Percentiles rank a stretch among this genome's conserved stretches.
phyloP scores from a whole-genome alignment of 2,329 filamentous ascomycete genomes.

The Cercospora sp. region DNA sequence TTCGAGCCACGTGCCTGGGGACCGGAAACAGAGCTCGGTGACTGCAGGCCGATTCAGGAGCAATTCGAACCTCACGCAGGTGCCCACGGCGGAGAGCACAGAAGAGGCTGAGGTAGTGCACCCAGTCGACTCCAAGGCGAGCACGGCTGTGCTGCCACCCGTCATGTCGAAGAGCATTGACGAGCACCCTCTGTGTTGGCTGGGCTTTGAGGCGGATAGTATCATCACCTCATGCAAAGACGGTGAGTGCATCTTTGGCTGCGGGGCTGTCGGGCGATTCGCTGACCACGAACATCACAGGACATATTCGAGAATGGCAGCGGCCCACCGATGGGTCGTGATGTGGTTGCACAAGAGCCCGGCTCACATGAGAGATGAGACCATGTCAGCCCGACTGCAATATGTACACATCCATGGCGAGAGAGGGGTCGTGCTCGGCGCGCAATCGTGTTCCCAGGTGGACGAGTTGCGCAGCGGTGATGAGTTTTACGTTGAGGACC shows the following conservation, averaged over 20 bases:
- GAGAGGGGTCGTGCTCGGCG: neutral
- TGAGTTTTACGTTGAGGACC: neutral
- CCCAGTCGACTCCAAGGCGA: slow-evolving; percentile 78
- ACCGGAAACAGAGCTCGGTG: slow-evolving; percentile 41
- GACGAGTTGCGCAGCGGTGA: neutral
- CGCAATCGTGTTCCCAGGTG: neutral
- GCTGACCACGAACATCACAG: slow-evolving; percentile 45
- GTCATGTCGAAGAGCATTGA: slow-evolving; percentile 86
- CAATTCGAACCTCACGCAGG: slow-evolving; percentile 64
- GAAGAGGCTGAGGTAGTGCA: slow-evolving; percentile 68
- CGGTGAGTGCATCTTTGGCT: slow-evolving; percentile 59
- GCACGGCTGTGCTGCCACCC: slow-evolving; percentile 83
- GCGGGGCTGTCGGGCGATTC: neutral
- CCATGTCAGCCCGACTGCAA: neutral
- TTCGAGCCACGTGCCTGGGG: slow-evolving; percentile 54
- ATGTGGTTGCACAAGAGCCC: slow-evolving; percentile 7
- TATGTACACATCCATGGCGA: neutral
- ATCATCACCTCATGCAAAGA: slow-evolving; percentile 91
- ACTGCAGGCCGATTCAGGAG: slow-evolving; percentile 66
- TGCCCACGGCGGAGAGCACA: slow-evolving; percentile 34
- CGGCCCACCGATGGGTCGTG: slow-evolving; percentile 52
- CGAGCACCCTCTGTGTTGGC: slow-evolving; percentile 81
- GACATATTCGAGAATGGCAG: slow-evolving; percentile 74
- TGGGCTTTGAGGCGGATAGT: slow-evolving; percentile 90
- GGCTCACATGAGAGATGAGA: neutral